Evolutionary conservation across 805 yeast genomes (phyloP).

Genomic region (Zygosaccharomyces bailii): DNA sequence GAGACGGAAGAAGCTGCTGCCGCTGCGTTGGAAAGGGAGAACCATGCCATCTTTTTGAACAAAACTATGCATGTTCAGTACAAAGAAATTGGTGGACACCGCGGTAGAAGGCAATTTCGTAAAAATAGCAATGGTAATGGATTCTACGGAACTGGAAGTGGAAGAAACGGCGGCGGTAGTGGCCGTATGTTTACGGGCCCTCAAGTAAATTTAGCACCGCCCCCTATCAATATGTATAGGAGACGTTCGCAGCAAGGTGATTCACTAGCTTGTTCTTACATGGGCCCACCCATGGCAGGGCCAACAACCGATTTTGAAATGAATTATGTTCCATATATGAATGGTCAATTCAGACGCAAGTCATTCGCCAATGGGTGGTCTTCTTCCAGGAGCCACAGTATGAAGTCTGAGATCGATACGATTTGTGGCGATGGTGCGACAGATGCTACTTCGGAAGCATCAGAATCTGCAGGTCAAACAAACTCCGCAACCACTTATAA

Average conservation of each 20-base stretch:
- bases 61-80: conserved; percentile 84
- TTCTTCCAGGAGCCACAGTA: conserved; percentile 17
- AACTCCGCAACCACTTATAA: conserved; percentile 28
- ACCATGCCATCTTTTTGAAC: conserved; percentile 69
- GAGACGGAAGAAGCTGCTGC: conserved; percentile 71
- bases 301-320: conserved; percentile 23
- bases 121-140: conserved; percentile 28
- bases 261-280: background rate
- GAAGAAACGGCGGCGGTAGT: conserved; percentile 21
- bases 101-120: conserved; percentile 23
- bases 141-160: conserved; percentile 9
- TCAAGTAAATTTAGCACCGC: conserved; percentile 65
- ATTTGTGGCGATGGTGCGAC: conserved; percentile 19
- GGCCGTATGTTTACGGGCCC: conserved; percentile 33
- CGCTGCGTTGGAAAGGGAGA: conserved; percentile 79
- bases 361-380: conserved; percentile 24
- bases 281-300: conserved; percentile 10
- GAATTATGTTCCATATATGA: conserved; percentile 20
- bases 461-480: conserved; percentile 23
- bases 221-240: conserved; percentile 64
- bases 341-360: conserved; percentile 21
- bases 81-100: conserved; percentile 48
- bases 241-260: conserved; percentile 35
- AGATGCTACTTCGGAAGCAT: conserved; percentile 25
- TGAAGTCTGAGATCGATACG: conserved; percentile 16